These are phyloP conservation scores for Geranium incanum DNA, from an alignment of 441 rosid species.

Conservation along the genomic window DNA sequence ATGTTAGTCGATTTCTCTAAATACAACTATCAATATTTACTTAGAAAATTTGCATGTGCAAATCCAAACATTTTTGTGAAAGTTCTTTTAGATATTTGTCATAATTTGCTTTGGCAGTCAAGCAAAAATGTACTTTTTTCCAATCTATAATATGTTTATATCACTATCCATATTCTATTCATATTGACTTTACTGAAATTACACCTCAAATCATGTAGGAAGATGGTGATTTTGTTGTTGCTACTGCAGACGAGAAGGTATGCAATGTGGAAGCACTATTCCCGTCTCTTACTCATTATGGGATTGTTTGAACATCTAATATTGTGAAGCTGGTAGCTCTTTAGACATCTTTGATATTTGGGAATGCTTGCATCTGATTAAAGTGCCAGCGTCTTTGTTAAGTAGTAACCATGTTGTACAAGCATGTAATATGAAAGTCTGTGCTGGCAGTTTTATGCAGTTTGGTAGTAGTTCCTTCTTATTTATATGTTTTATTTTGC, in stretches of 20 bases:
- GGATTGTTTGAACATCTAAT: slow-evolving; percentile 7
- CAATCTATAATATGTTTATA: neutral
- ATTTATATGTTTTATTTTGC: neutral
- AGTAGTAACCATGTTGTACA: neutral
- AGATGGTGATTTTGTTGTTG: slow-evolving; percentile 78
- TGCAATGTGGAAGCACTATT: slow-evolving; percentile 22
- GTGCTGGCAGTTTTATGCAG: neutral
- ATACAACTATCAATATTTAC: neutral
- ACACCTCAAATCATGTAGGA: slow-evolving; percentile 50
- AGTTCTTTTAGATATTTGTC: neutral
- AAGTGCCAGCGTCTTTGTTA: neutral
- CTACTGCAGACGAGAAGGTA: slow-evolving; percentile 79
- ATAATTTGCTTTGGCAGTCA: neutral
- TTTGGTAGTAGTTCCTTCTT: neutral
- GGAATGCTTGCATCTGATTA: neutral
- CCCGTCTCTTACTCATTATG: slow-evolving; percentile 14
- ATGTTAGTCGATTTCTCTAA: neutral
- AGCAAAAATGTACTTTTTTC: neutral
- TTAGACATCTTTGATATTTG: neutral
- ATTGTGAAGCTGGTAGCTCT: slow-evolving; percentile 10
- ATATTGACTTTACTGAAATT: slow-evolving; percentile 9
- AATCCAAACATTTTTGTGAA: neutral
- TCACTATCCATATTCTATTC: neutral
- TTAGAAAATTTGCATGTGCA: neutral
- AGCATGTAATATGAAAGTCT: neutral